Percentiles rank a stretch among this genome's conserved stretches.
phyloP scores from a whole-genome alignment of 2,329 filamentous ascomycete genomes.

The Graphium sp. region DNA sequence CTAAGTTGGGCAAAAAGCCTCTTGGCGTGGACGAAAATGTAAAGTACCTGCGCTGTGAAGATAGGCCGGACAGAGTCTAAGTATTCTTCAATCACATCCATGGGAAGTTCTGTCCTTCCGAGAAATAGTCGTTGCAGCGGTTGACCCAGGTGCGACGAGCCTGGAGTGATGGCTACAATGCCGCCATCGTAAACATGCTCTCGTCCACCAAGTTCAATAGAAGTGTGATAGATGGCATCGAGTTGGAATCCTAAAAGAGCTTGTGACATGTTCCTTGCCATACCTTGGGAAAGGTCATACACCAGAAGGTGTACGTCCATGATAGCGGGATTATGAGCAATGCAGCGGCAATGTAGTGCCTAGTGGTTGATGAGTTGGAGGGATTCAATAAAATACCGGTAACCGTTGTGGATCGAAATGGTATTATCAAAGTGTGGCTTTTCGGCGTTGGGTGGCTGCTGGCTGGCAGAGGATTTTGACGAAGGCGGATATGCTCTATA shows the following conservation, averaged over 20 bases:
- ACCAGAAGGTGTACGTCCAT: conserved; percentile 69
- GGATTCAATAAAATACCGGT: too few species aligned
- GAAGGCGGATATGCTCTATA: too few species aligned
- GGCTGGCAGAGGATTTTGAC: too few species aligned
- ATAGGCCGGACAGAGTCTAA: conserved; percentile 67
- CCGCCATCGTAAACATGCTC: conserved; percentile 88
- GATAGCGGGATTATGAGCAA: too few species aligned
- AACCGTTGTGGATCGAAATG: too few species aligned
- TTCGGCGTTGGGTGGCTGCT: too few species aligned
- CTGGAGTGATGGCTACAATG: conserved; percentile 66
- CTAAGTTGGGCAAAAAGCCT: not conserved
- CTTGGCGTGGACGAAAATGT: not conserved
- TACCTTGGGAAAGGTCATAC: conserved; percentile 57
- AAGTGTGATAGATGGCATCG: conserved; percentile 91
- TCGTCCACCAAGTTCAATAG: conserved; percentile 65
- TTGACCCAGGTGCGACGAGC: conserved; percentile 69
- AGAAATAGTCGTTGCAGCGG: conserved; percentile 64
- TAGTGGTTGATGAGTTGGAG: too few species aligned
- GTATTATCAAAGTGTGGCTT: too few species aligned
- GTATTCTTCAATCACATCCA: conserved; percentile 75
- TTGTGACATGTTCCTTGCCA: conserved; percentile 38
- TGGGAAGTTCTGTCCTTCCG: conserved; percentile 61
- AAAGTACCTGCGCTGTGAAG: conserved; percentile 58
- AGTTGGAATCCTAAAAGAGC: conserved; percentile 42
- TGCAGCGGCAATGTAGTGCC: too few species aligned